A percentile compares a stretch with the other conserved stretches of the same genome.
phyloP scores from a whole-genome alignment of 768 basidiomycete genomes.

The Mycena galericulata region DNA sequence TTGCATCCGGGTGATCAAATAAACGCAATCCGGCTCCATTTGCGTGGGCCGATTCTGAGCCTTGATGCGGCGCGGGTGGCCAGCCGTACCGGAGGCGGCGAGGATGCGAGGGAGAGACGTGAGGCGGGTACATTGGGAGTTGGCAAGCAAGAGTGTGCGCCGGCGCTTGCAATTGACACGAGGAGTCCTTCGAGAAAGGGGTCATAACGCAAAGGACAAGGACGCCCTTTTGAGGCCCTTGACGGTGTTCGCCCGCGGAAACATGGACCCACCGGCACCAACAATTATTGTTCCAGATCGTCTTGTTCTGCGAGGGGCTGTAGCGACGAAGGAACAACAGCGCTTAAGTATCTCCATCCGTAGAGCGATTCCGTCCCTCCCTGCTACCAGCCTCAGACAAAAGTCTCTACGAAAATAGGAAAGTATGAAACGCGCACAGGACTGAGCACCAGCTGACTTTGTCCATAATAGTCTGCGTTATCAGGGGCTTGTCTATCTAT shows the following conservation, averaged over 20 bases:
- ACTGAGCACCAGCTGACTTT: not conserved
- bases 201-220: not conserved
- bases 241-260: slow-evolving; percentile 1
- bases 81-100: not conserved
- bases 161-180: not conserved
- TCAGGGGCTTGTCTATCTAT: not conserved
- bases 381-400: not conserved
- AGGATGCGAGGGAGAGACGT: not conserved
- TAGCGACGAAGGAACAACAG: not conserved
- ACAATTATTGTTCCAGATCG: slow-evolving; percentile 12
- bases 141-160: not conserved
- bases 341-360: not conserved
- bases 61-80: not conserved
- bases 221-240: slow-evolving; percentile 1
- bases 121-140: not conserved
- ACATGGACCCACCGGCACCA: slow-evolving; percentile 23
- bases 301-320: slow-evolving; percentile 16
- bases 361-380: not conserved
- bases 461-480: not conserved
- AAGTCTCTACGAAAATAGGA: not conserved
- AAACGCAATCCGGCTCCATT: slow-evolving; percentile 6
- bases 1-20: slow-evolving; percentile 1
- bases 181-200: not conserved
- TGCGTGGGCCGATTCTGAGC: not conserved
- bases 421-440: not conserved